phyloP scores from a whole-genome alignment of 2,329 filamentous ascomycete species.

The Penicillium sp. region DNA sequence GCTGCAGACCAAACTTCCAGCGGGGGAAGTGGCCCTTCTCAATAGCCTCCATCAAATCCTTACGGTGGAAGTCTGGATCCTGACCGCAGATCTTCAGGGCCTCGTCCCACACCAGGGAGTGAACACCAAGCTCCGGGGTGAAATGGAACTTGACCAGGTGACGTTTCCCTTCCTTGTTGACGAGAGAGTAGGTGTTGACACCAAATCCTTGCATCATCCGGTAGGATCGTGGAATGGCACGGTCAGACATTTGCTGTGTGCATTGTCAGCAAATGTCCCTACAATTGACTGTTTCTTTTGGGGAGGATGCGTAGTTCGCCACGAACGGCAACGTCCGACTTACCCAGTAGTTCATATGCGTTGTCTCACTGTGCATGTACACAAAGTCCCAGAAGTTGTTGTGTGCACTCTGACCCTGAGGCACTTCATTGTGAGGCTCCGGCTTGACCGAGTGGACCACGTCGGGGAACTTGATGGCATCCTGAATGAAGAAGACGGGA shows the following conservation, averaged over 20 bases:
- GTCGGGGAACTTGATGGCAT: conserved; percentile 39
- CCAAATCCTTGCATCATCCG: conserved; percentile 37
- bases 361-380: conserved; percentile 29
- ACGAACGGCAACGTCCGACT: background rate
- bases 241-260: conserved; percentile 31
- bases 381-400: conserved; percentile 49
- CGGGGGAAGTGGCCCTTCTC: conserved; percentile 64
- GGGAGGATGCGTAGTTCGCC: too few species aligned
- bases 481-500: conserved; percentile 40
- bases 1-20: conserved; percentile 80
- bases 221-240: conserved; percentile 31
- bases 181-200: conserved; percentile 31
- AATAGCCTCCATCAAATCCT: conserved; percentile 70
- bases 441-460: conserved; percentile 39
- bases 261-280: background rate
- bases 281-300: too few species aligned
- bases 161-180: conserved; percentile 30
- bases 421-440: conserved; percentile 38
- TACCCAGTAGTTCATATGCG: conserved; percentile 32
- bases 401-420: conserved; percentile 45
- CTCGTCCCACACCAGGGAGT: conserved; percentile 53
- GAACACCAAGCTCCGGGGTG: conserved; percentile 30
- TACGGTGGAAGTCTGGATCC: conserved; percentile 76
- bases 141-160: conserved; percentile 34
- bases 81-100: conserved; percentile 67